These are phyloP conservation scores for Marasmius fiardii DNA, from an alignment of 1,284 basidiomycete species.

Conservation along the genomic window DNA sequence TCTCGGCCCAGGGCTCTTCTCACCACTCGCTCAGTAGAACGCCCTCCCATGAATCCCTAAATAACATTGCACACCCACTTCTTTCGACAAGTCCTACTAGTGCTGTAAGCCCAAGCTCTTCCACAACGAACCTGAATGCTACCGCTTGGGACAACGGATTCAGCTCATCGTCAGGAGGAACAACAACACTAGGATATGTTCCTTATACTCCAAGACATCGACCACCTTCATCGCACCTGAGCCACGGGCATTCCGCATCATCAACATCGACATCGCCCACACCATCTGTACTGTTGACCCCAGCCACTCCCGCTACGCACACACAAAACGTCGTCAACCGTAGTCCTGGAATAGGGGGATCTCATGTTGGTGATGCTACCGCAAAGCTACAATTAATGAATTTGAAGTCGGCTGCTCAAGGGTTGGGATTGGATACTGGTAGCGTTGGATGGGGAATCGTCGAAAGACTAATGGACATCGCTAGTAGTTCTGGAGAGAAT, in stretches of 20 bases:
- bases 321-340: slow-evolving; percentile 22
- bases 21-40: slow-evolving; percentile 17
- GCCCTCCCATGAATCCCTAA: slow-evolving; percentile 50
- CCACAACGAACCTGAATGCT: neutral
- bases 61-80: slow-evolving; percentile 57
- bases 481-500: slow-evolving; percentile 38
- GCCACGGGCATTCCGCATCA: slow-evolving; percentile 27
- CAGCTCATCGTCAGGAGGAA: neutral
- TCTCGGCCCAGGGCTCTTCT: neutral
- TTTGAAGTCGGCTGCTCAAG: slow-evolving; percentile 77
- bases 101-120: neutral
- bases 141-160: slow-evolving; percentile 13
- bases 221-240: slow-evolving; percentile 48
- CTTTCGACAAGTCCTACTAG: slow-evolving; percentile 33
- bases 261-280: slow-evolving; percentile 23
- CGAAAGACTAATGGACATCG: slow-evolving; percentile 59
- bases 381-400: slow-evolving; percentile 75
- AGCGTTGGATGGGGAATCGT: slow-evolving; percentile 83
- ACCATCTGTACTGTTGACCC: slow-evolving; percentile 26
- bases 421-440: slow-evolving; percentile 64
- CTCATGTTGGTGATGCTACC: slow-evolving; percentile 52
- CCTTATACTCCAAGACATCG: slow-evolving; percentile 45
- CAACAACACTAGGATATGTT: slow-evolving; percentile 29
- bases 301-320: slow-evolving; percentile 36
- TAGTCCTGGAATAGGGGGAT: slow-evolving; percentile 17